phyloP scores from a whole-genome alignment of 345 rosid genomes.

The Punica granatum region DNA sequence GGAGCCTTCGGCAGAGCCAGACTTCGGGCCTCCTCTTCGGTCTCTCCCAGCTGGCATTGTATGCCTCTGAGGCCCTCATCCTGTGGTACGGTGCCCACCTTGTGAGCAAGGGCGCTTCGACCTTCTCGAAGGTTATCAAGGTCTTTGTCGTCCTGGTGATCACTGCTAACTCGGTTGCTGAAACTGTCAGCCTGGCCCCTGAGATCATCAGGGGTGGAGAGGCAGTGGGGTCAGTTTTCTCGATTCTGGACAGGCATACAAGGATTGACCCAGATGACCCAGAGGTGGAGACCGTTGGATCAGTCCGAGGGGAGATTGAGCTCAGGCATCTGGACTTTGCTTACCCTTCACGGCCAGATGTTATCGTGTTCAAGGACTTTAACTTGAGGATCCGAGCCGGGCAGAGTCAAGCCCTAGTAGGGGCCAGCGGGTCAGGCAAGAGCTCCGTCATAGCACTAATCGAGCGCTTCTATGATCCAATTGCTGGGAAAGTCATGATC shows the following conservation, averaged over 20 bases:
- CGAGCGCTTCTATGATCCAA: constrained; percentile 88
- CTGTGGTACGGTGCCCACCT: constrained; percentile 97
- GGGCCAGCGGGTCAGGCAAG: constrained; percentile 97
- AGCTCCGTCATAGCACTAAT: constrained; percentile 92
- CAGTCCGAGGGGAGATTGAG: constrained; percentile 88
- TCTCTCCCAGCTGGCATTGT: constrained; percentile 87
- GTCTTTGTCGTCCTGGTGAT: constrained; percentile 92
- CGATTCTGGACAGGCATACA: constrained; percentile 72
- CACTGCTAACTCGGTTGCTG: constrained; percentile 98
- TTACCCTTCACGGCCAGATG: constrained; percentile 90
- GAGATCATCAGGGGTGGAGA: constrained; percentile 97
- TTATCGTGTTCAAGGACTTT: constrained; percentile 68
- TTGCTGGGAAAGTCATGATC: constrained; percentile 80
- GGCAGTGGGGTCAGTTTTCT: constrained; percentile 92
- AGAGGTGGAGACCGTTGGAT: constrained; percentile 75
- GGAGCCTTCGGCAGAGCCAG: constrained; percentile 75
- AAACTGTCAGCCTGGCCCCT: constrained; percentile 99
- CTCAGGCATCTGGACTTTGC: constrained; percentile 91
- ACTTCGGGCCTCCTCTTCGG: constrained; percentile 90
- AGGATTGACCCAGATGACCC: constrained; percentile 90
- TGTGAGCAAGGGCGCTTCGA: constrained; percentile 73
- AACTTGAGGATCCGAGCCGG: constrained; percentile 89
- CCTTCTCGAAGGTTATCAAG: constrained; percentile 96
- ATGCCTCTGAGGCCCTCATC: constrained; percentile 93
- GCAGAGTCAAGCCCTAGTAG: constrained; percentile 96